phyloP scores from a whole-genome alignment of 2,329 filamentous ascomycete genomes.

The Pseudogymnoascus sp. region DNA sequence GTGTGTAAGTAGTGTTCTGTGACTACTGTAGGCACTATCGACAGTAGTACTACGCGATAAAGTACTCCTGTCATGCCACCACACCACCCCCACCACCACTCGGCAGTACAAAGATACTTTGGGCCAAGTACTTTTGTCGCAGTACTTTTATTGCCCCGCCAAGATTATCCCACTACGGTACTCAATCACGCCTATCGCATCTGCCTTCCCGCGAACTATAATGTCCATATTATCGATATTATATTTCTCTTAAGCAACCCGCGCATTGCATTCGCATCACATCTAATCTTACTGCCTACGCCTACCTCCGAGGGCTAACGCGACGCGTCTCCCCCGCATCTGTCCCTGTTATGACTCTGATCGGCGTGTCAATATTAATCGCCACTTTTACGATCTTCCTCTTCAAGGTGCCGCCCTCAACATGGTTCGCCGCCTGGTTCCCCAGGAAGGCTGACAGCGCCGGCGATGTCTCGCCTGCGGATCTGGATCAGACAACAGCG shows the following conservation, averaged over 20 bases:
- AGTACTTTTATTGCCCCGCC: not conserved
- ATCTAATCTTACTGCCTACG: not conserved
- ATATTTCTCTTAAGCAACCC: not conserved
- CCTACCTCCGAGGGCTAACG: not conserved
- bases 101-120: not conserved
- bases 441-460: conserved; percentile 8
- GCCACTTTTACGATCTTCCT: conserved; percentile 51
- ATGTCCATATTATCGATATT: not conserved
- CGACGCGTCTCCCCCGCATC: not conserved
- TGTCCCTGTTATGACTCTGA: conserved; percentile 39
- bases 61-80: not conserved
- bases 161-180: not conserved
- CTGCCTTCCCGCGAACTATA: not conserved
- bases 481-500: not conserved
- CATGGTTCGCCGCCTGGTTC: conserved; percentile 33
- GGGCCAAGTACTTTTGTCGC: not conserved
- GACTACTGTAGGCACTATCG: not conserved
- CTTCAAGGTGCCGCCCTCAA: conserved; percentile 44
- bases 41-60: too few species aligned
- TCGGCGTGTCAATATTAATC: conserved; percentile 55
- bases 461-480: not conserved
- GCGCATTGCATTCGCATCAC: not conserved
- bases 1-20: not conserved
- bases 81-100: not conserved
- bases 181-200: not conserved